Base-by-base conservation (phyloP, 2,329 filamentous ascomycete species). In the Fusarium tricinctum region DNA sequence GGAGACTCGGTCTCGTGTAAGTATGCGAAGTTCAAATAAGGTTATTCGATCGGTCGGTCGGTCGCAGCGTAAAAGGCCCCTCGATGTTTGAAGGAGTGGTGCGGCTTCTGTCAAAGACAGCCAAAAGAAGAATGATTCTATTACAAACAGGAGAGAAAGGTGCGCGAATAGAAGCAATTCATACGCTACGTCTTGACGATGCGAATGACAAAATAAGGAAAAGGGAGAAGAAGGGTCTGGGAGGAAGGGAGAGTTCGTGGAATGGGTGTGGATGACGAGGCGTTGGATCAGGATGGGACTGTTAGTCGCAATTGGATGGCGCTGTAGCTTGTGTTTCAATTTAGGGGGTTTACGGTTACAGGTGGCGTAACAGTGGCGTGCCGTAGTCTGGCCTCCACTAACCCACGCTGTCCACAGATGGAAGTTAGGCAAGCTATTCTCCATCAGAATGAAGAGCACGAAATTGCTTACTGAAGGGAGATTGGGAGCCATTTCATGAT, bases 101-200 rank as follows among this genome's bases (percentile, higher is more conserved):
- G 66, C 66, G 74, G 75, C 73, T 73, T 78, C 76, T 79, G 51
- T 80, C 77, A 76, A 80, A 79, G 78, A 79, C 49, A 72, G 74
- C 74, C 75, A 46, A 58, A 26, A 49, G 35, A 44, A 20, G 65
- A 51, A 39, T 30, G 57, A 56, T 42, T 43, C 28, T 32, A 58
- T 46, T 43, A 32, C 35, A 60, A 47, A 40, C 50, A 43, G 30
- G 39, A 53, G 32, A 35, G 30, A 63, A 51, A 26, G 55, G 55
- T 58, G 48, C 20, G 32, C 43, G 56, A 55, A 30, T 43, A 51
- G 20, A 42, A 50, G 46, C 45, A 58, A 50, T 39, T 46, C 58
- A 55, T 54, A 62, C 57, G 66, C 51, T 54, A 44, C 47, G 60
- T 59, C 53, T 64, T 54, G 55, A 66, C 51, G 51, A 58, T 60